A percentile compares a stretch with the other conserved stretches of the same genome.
Conservation (phyloP, 805 yeast species). For the Scheffersomyces amazonensis region DNA sequence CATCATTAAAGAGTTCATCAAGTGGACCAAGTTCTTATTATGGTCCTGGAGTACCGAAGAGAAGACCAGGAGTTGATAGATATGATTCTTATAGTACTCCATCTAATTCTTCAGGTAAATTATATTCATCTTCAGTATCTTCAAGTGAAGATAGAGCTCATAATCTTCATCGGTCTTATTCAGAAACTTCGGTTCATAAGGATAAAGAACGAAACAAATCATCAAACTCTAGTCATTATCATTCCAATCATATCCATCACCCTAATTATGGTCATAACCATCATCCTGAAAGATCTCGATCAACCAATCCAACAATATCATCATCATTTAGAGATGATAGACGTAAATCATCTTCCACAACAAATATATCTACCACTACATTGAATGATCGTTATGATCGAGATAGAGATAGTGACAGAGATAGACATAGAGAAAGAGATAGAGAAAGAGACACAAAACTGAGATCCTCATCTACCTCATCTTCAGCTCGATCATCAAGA, state of each 20-base stretch:
- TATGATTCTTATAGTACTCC: conserved; percentile 14
- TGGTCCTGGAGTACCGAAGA: conserved; percentile 5
- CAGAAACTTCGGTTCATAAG: background rate
- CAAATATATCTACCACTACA: too few species aligned
- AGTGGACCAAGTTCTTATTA: conserved; percentile 2
- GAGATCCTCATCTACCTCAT: too few species aligned
- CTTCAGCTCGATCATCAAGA: too few species aligned
- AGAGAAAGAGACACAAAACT: too few species aligned
- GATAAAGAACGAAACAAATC: background rate
- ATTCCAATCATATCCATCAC: too few species aligned
- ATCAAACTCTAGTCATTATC: too few species aligned
- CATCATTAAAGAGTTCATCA: background rate
- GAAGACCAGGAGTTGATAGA: conserved; percentile 14
- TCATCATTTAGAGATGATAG: conserved; percentile 3
- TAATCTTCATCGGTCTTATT: background rate
- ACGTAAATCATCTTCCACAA: background rate
- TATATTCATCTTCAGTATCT: background rate
- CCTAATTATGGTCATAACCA: too few species aligned
- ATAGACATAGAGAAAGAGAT: too few species aligned
- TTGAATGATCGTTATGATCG: too few species aligned
- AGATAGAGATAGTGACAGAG: too few species aligned
- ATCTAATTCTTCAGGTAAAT: background rate
- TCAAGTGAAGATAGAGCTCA: background rate
- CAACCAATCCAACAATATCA: background rate
- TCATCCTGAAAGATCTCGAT: too few species aligned